Evolutionary conservation across 805 yeast genomes (phyloP).

Genomic region (Maudiozyma saulgeensis): DNA sequence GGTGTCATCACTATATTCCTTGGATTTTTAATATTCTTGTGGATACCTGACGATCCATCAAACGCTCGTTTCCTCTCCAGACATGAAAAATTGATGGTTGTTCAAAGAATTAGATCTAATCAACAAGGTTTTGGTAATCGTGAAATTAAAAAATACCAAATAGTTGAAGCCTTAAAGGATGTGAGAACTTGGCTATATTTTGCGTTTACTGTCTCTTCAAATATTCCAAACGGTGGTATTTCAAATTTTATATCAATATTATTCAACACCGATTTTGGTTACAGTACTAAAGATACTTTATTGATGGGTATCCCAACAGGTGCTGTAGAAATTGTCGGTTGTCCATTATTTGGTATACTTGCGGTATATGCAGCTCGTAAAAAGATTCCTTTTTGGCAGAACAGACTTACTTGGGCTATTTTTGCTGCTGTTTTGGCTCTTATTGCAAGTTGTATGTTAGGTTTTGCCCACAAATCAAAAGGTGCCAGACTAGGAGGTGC

Average conservation of each 20-base stretch:
- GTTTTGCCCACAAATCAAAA: constrained; percentile 30
- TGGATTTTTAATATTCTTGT: constrained; percentile 39
- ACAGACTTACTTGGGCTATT: constrained; percentile 28
- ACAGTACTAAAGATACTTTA: constrained; percentile 32
- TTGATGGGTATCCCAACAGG: constrained; percentile 41
- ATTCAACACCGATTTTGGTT: constrained; percentile 35
- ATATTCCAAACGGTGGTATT: constrained; percentile 48
- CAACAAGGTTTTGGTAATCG: constrained; percentile 52
- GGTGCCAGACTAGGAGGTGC: constrained; percentile 33
- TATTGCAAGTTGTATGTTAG: constrained; percentile 35
- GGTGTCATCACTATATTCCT: constrained; percentile 49
- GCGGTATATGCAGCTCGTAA: constrained; percentile 15
- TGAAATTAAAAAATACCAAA: constrained; percentile 45
- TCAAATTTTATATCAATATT: constrained; percentile 40
- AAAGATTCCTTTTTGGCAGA: constrained; percentile 11
- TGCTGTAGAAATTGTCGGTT: constrained; percentile 33
- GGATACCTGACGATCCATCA: constrained; percentile 49
- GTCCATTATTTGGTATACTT: constrained; percentile 23
- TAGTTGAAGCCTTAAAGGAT: constrained; percentile 43
- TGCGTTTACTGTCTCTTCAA: constrained; percentile 32
- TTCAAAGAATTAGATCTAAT: constrained; percentile 44
- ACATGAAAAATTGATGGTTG: constrained; percentile 38
- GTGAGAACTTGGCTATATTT: constrained; percentile 41
- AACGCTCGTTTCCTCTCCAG: constrained; percentile 35
- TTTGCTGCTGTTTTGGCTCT: constrained; percentile 26